A percentile compares a stretch with the other conserved stretches of the same genome.
Conservation (phyloP, 768 basidiomycete species). For the Gloeophyllum trabeum region DNA sequence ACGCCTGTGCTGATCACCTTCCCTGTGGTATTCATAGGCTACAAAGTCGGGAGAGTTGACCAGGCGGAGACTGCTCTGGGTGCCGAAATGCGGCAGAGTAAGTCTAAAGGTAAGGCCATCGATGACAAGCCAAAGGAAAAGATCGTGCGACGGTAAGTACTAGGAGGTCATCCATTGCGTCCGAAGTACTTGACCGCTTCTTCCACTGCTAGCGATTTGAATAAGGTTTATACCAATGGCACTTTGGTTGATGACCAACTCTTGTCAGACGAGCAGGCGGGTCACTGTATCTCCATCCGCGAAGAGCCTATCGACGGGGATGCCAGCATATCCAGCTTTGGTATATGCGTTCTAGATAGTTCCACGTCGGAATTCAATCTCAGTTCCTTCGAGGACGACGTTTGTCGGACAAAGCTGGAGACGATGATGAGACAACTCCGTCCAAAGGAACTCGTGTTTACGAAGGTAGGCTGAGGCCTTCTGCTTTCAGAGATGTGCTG, state of each 20-base stretch:
- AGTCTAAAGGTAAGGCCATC: conserved; percentile 30
- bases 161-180: neutral
- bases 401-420: conserved; percentile 86
- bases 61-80: conserved; percentile 96
- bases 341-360: conserved; percentile 87
- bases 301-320: conserved; percentile 36
- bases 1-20: neutral
- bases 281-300: conserved; percentile 87
- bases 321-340: conserved; percentile 52
- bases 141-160: conserved; percentile 68
- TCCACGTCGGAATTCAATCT: conserved; percentile 93
- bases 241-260: conserved; percentile 89
- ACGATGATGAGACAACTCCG: conserved; percentile 86
- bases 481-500: neutral
- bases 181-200: neutral
- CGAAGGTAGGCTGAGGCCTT: conserved; percentile 48
- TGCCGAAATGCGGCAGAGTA: conserved; percentile 88
- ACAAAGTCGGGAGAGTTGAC: conserved; percentile 94
- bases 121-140: conserved; percentile 60
- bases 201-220: conserved; percentile 51
- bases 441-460: conserved; percentile 85
- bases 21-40: conserved; percentile 49
- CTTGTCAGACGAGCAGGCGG: conserved; percentile 86
- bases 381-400: conserved; percentile 83
- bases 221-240: conserved; percentile 94